Evolutionary conservation across 2,329 filamentous ascomycete species (phyloP).

Genomic region (Talaromyces sp.): DNA sequence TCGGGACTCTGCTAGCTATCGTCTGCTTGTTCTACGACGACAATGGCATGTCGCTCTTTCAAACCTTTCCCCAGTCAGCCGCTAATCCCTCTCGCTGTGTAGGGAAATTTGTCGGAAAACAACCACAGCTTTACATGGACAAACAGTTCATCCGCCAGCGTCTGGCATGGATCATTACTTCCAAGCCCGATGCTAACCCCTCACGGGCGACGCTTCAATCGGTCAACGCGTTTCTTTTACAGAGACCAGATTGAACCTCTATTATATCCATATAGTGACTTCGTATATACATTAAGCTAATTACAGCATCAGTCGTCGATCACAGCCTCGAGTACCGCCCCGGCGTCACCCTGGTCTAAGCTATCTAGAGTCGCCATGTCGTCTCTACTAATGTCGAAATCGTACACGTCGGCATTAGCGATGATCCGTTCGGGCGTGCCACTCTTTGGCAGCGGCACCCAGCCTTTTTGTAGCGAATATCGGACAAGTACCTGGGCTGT

Average conservation of each 20-base stretch:
- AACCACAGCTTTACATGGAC: constrained; percentile 44
- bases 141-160: constrained; percentile 73
- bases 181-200: constrained; percentile 74
- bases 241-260: constrained; percentile 17
- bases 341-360: constrained; percentile 45
- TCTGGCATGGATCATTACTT: constrained; percentile 76
- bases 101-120: constrained; percentile 27
- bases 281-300: constrained; percentile 5
- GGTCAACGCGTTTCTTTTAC: constrained; percentile 84
- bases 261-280: background rate
- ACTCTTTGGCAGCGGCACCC: constrained; percentile 69
- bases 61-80: background rate
- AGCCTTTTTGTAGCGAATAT: constrained; percentile 76
- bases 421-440: constrained; percentile 62
- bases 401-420: constrained; percentile 60
- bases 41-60: constrained; percentile 43
- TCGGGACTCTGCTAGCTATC: constrained; percentile 71
- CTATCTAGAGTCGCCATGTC: constrained; percentile 54
- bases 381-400: constrained; percentile 51
- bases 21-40: constrained; percentile 69
- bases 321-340: constrained; percentile 45
- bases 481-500: constrained; percentile 73
- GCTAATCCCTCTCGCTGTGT: constrained; percentile 13
- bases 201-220: constrained; percentile 81
- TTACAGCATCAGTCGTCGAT: constrained; percentile 29